These are phyloP conservation scores for Colletotrichum echinochloae DNA, from an alignment of 2,329 filamentous ascomycete species.

Conservation along the genomic window DNA sequence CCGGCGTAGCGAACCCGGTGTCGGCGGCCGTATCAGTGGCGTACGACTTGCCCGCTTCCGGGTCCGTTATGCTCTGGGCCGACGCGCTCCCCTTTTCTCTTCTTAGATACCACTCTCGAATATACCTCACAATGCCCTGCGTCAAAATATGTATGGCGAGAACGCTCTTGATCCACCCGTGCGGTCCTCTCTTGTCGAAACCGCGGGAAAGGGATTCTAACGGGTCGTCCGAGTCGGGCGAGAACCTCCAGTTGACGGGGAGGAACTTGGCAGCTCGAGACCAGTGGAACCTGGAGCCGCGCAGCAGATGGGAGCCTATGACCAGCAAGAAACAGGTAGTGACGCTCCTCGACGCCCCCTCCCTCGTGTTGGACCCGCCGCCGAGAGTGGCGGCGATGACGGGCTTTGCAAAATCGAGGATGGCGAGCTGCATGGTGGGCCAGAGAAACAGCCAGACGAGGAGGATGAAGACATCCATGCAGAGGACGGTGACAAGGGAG, in stretches of 20 bases:
- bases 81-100: conserved; percentile 67
- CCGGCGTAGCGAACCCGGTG: conserved; percentile 64
- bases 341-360: conserved; percentile 78
- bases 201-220: conserved; percentile 57
- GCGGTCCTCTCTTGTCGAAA: conserved; percentile 70
- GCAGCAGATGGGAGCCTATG: conserved; percentile 63
- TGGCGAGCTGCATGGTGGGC: conserved; percentile 87
- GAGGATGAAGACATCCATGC: conserved; percentile 86
- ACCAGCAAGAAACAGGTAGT: conserved; percentile 79
- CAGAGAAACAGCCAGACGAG: conserved; percentile 89
- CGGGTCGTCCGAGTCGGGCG: conserved; percentile 59
- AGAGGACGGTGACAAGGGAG: conserved; percentile 84
- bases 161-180: conserved; percentile 75
- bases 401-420: conserved; percentile 90
- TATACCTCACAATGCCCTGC: conserved; percentile 77
- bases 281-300: conserved; percentile 63
- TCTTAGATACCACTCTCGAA: conserved; percentile 75
- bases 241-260: conserved; percentile 60
- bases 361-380: conserved; percentile 78
- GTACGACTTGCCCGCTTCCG: conserved; percentile 69
- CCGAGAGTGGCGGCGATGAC: conserved; percentile 93
- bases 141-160: conserved; percentile 81
- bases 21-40: conserved; percentile 53
- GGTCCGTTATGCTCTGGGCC: conserved; percentile 65
- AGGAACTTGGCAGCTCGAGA: conserved; percentile 59